Conservation (phyloP, 2,329 filamentous ascomycete species). For the Thielaviopsis ethacetica region DNA sequence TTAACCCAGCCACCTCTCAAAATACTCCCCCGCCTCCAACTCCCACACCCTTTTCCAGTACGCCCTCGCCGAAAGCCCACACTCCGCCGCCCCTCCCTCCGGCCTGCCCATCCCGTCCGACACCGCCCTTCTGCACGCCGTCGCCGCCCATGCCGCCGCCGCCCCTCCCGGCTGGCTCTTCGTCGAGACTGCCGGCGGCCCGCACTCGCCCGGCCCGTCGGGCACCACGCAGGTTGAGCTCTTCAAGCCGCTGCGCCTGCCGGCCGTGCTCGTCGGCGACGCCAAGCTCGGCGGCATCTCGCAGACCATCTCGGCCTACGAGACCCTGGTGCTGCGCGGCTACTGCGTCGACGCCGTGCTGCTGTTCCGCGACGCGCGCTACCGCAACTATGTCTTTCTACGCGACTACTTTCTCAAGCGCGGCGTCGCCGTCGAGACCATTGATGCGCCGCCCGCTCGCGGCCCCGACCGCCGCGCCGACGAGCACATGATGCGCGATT, state of each 20-base stretch:
- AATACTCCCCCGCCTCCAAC: slow-evolving; percentile 34
- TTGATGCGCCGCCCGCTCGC: slow-evolving; percentile 43
- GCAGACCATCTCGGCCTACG: slow-evolving; percentile 62
- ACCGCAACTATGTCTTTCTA: slow-evolving; percentile 54
- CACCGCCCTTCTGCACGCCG: slow-evolving; percentile 29
- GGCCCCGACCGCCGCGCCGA: slow-evolving; percentile 29
- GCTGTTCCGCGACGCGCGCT: slow-evolving; percentile 49
- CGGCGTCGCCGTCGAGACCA: slow-evolving; percentile 36
- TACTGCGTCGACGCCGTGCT: slow-evolving; percentile 59
- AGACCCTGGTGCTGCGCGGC: slow-evolving; percentile 60
- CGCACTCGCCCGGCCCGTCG: slow-evolving; percentile 63
- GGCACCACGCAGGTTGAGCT: slow-evolving; percentile 64
- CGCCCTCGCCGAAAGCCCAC: slow-evolving; percentile 58
- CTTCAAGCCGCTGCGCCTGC: slow-evolving; percentile 57
- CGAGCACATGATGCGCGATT: slow-evolving; percentile 38
- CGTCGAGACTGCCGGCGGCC: slow-evolving; percentile 68
- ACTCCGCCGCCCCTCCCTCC: slow-evolving; percentile 45
- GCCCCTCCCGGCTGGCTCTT: slow-evolving; percentile 41
- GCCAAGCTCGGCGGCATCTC: slow-evolving; percentile 64
- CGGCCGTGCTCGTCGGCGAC: slow-evolving; percentile 60
- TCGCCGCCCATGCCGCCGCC: slow-evolving; percentile 29
- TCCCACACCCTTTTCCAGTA: slow-evolving; percentile 52
- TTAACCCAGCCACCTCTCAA: slow-evolving; percentile 40
- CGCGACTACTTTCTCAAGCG: slow-evolving; percentile 47
- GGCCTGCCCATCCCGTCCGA: slow-evolving; percentile 36